A percentile compares a stretch with the other conserved stretches of the same genome.
These are phyloP conservation scores for Mycena amicta DNA, from an alignment of 768 basidiomycete genomes.

Conservation along the genomic window DNA sequence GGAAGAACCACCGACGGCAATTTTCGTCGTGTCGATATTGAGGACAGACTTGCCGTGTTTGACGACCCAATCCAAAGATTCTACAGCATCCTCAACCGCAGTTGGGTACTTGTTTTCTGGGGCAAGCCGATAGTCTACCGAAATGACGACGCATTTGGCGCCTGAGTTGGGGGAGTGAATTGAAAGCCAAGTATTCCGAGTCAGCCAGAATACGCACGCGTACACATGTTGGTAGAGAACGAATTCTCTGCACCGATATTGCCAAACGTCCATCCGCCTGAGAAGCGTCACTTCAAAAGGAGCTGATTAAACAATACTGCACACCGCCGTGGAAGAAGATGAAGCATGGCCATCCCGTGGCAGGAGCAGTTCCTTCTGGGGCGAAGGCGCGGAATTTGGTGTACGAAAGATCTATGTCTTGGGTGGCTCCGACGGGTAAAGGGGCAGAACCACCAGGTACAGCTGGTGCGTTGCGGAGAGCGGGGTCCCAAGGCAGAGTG, in stretches of 20 bases:
- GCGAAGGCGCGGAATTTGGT: constrained; percentile 66
- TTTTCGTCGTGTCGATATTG: constrained; percentile 48
- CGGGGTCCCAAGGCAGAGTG: constrained; percentile 62
- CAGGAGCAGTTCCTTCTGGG: constrained; percentile 53
- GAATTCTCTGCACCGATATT: constrained; percentile 60
- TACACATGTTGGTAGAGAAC: constrained; percentile 63
- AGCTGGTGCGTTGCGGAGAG: constrained; percentile 51
- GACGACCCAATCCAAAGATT: constrained; percentile 64
- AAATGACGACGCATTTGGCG: constrained; percentile 62
- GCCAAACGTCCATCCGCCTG: constrained; percentile 80
- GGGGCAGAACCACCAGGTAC: constrained; percentile 62
- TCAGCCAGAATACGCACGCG: constrained; percentile 37
- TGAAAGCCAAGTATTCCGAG: not conserved
- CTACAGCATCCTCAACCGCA: constrained; percentile 72
- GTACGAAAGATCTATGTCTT: constrained; percentile 55
- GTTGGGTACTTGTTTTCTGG: constrained; percentile 74
- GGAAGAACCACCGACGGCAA: constrained; percentile 76
- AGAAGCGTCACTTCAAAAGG: not conserved
- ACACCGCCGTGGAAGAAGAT: constrained; percentile 76
- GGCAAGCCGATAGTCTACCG: constrained; percentile 72
- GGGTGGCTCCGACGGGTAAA: constrained; percentile 54
- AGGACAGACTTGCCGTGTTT: constrained; percentile 49
- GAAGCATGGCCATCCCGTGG: constrained; percentile 69
- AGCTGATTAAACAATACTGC: too few species aligned
- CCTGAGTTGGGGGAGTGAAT: constrained; percentile 33